phyloP scores from a whole-genome alignment of 1,284 basidiomycete genomes.

The Caloboletus inedulis region DNA sequence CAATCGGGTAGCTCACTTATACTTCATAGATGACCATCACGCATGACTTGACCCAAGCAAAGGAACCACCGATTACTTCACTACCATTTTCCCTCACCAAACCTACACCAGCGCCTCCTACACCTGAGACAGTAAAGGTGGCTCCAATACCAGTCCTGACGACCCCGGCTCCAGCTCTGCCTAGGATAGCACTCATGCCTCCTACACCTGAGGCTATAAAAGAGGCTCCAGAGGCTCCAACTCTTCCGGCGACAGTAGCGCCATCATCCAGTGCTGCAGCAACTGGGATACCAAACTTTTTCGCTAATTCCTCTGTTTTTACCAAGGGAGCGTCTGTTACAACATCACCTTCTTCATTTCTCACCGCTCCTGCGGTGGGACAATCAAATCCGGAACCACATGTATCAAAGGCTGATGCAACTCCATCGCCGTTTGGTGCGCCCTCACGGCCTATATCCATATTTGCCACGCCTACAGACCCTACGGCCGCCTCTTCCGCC shows the following conservation, averaged over 20 bases:
- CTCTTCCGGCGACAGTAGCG: slow-evolving; percentile 10
- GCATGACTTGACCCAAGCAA: slow-evolving; percentile 42
- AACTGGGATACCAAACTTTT: slow-evolving; percentile 48
- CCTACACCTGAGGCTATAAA: slow-evolving; percentile 30
- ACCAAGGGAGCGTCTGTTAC: slow-evolving; percentile 25
- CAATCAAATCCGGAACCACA: slow-evolving; percentile 10
- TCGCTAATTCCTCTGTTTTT: slow-evolving; percentile 39
- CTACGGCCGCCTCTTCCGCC: slow-evolving; percentile 8
- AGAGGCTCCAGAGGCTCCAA: slow-evolving; percentile 16
- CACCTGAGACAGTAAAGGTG: slow-evolving; percentile 3
- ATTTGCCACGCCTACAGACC: slow-evolving; percentile 15
- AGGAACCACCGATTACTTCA: slow-evolving; percentile 60
- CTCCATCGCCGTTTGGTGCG: slow-evolving; percentile 20
- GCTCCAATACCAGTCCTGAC: slow-evolving; percentile 1
- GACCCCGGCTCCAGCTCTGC: slow-evolving; percentile 9
- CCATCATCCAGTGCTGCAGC: slow-evolving; percentile 4
- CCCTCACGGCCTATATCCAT: slow-evolving; percentile 10
- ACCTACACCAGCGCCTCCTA: slow-evolving; percentile 20
- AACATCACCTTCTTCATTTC: slow-evolving; percentile 8
- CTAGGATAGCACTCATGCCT: slow-evolving; percentile 29
- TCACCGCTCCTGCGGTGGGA: slow-evolving; percentile 5
- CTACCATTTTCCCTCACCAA: slow-evolving; percentile 65
- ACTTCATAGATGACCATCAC: slow-evolving; percentile 32
- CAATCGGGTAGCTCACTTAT: slow-evolving; percentile 6
- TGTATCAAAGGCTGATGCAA: slow-evolving; percentile 9